A percentile compares a stretch with the other conserved stretches of the same genome.
Conservation (phyloP, 768 basidiomycete species). For the Rubroboletus satanas region DNA sequence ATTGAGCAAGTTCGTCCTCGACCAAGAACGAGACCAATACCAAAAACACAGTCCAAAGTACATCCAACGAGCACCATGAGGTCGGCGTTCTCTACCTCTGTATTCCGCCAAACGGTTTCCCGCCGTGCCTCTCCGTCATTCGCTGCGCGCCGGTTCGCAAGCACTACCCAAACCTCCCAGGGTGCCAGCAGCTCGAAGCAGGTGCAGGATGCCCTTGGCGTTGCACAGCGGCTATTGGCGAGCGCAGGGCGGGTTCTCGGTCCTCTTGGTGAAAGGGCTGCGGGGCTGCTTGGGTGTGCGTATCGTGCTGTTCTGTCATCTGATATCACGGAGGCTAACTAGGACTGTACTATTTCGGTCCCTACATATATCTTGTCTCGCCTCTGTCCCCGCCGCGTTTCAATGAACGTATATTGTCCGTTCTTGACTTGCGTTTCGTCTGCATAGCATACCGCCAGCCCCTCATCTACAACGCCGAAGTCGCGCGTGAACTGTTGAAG, state of each 20-base stretch:
- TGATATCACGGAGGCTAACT: background rate
- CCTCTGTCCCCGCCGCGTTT: background rate
- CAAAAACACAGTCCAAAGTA: slow-evolving; percentile 7
- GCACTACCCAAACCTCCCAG: slow-evolving; percentile 34
- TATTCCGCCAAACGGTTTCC: slow-evolving; percentile 22
- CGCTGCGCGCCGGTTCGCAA: slow-evolving; percentile 38
- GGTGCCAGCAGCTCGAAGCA: slow-evolving; percentile 53
- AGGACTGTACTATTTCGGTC: background rate
- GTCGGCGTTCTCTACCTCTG: slow-evolving; percentile 23
- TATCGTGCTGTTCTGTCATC: slow-evolving; percentile 6
- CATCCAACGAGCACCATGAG: slow-evolving; percentile 15
- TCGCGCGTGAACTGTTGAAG: slow-evolving; percentile 71
- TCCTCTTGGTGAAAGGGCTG: slow-evolving; percentile 50
- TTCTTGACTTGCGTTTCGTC: background rate
- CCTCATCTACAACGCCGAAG: slow-evolving; percentile 71
- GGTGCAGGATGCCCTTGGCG: slow-evolving; percentile 61
- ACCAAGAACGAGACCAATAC: background rate
- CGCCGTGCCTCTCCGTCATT: slow-evolving; percentile 17
- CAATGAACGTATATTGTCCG: background rate
- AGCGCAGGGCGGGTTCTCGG: slow-evolving; percentile 46
- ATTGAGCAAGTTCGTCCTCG: slow-evolving; percentile 1
- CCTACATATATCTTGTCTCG: background rate
- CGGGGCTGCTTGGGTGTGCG: slow-evolving; percentile 55
- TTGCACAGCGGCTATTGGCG: slow-evolving; percentile 55
- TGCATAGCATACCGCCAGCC: slow-evolving; percentile 69